Base-by-base conservation (phyloP, 176 grass and related monocot species). In the Eremochloa ophiuroides region DNA sequence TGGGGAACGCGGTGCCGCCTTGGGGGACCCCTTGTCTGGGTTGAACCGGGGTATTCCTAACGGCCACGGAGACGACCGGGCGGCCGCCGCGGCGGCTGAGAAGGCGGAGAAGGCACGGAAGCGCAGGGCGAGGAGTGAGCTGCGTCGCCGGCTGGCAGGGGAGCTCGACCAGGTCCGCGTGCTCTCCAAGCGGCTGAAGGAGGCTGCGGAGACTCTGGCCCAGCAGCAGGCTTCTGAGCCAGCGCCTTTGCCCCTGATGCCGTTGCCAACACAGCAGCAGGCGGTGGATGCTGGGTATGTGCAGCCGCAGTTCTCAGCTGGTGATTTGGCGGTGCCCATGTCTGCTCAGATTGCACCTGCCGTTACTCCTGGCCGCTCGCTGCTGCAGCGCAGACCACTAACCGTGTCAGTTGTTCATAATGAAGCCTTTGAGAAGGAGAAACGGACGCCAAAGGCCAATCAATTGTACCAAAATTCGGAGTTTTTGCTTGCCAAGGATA, bases 401-500 rank as follows among this genome's bases (percentile, higher is more conserved):
- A 95, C 90, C 12, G 86, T 95, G 42, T 85, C 90, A 0, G 84
- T 93, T 18, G 69, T 80, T 74, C 84, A 60, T 17, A 83, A 59
- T 8, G 95, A 98, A 58, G 58, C 79, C 38, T 76, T 95, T 8
- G 92, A 98, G 50, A 97, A 94, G 85, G 94, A 94, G 80, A 98
- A 98, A 62, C 62, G 90, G 25, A 95, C 90, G 2, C 95, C 95
- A 26, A 98, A 93, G 78, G 92, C 84, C 5, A 98, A 95, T 62
- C 95, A 87, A 20, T 74, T 89, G 4, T 95, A 98, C 67, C 86
- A 86, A 61, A 95, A 93, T 62, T 89, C 90, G 0, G 92, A 98
- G 17, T 98, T 98, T 64, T 79, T 98, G 81, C 88, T 95, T 46
- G 92, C 89, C 15, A 98, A 93, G 87, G 95, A 98, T 69, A 98